Conservation (phyloP, 371 early-diverging fungal species). For the Apophysomyces variabilis region DNA sequence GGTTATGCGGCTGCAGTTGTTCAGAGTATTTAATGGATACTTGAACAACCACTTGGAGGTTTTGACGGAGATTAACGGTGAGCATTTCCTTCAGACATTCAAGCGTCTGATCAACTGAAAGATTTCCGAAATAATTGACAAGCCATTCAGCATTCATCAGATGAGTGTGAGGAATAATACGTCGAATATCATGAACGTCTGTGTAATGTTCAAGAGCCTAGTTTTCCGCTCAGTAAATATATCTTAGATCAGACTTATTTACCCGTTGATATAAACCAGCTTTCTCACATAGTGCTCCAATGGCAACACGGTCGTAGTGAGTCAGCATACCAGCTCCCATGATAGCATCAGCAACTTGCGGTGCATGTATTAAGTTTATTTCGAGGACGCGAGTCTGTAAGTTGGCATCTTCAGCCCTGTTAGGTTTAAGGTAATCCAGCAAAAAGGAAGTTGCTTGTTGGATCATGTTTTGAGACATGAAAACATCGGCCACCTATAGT, state of each 20-base stretch:
- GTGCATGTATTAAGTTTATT: slow-evolving; percentile 95
- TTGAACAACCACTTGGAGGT: slow-evolving; percentile 94
- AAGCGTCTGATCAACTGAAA: slow-evolving; percentile 93
- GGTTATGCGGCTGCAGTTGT: slow-evolving; percentile 82
- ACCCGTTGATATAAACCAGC: slow-evolving; percentile 94
- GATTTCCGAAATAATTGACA: slow-evolving; percentile 89
- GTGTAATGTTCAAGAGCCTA: slow-evolving; percentile 96
- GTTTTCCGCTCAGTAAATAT: not conserved
- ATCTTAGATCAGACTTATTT: slow-evolving; percentile 17
- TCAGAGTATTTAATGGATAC: slow-evolving; percentile 96
- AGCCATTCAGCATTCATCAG: slow-evolving; percentile 87
- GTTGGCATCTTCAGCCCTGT: slow-evolving; percentile 87
- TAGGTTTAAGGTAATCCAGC: slow-evolving; percentile 92
- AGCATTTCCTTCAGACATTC: slow-evolving; percentile 94
- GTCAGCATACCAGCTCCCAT: slow-evolving; percentile 93
- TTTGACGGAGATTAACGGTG: slow-evolving; percentile 86
- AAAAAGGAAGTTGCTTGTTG: slow-evolving; percentile 97
- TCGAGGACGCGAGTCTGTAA: slow-evolving; percentile 96
- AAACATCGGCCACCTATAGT: slow-evolving; percentile 85
- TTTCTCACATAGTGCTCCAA: slow-evolving; percentile 95
- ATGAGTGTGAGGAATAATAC: slow-evolving; percentile 91
- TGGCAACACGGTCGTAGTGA: slow-evolving; percentile 90
- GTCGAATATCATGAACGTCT: slow-evolving; percentile 94
- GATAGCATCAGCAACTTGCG: slow-evolving; percentile 98
- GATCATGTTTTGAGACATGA: slow-evolving; percentile 90